phyloP scores from a whole-genome alignment of 2,329 filamentous ascomycete genomes.

The Phialophora chinensis region DNA sequence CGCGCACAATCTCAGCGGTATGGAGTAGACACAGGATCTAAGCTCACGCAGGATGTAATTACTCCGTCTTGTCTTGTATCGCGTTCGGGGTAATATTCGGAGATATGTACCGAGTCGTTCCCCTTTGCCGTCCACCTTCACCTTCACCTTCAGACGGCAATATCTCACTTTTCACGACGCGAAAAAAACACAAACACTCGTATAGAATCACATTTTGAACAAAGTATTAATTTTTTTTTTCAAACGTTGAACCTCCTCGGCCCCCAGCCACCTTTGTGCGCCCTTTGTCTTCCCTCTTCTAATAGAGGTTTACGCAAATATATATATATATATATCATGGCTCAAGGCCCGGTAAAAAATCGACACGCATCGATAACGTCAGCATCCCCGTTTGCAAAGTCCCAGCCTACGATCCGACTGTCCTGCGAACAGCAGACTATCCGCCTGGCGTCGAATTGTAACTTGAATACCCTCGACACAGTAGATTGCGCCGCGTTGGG shows the following conservation, averaged over 20 bases:
- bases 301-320: not conserved
- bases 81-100: no score
- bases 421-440: constrained; percentile 96
- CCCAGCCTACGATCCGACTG: constrained; percentile 92
- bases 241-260: no score
- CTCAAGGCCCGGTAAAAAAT: constrained; percentile 73
- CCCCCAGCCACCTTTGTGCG: not conserved
- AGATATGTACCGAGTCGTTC: no score
- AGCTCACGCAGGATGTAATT: no score
- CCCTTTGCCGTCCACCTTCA: no score
- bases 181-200: no score
- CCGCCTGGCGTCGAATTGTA: constrained; percentile 91
- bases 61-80: no score
- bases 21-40: no score
- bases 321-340: not conserved
- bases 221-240: not conserved
- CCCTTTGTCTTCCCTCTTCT: not conserved
- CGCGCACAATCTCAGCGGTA: no score
- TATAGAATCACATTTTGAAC: no score
- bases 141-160: no score
- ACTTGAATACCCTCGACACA: constrained; percentile 81
- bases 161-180: no score
- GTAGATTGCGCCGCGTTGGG: constrained; percentile 40
- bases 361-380: constrained; percentile 77
- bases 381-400: constrained; percentile 86